Percentiles rank a stretch among this genome's conserved stretches.
phyloP scores from a whole-genome alignment of 768 basidiomycete genomes.

The Leccinum longicurvipes region DNA sequence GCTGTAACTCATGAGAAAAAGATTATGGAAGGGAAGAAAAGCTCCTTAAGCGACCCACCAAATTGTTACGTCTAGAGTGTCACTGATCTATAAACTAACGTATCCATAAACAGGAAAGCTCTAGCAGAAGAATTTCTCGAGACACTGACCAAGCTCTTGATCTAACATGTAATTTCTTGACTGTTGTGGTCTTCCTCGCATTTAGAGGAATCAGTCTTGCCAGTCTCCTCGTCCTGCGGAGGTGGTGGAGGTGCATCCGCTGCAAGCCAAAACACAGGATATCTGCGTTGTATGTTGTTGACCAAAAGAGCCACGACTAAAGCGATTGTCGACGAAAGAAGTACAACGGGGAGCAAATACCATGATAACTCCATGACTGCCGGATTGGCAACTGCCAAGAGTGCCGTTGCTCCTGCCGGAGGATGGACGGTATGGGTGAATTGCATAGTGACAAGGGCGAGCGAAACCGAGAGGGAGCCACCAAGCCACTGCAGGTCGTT shows the following conservation, averaged over 20 bases:
- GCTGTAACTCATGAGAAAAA: conserved; percentile 1
- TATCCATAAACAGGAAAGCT: conserved; percentile 5
- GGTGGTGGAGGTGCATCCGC: not conserved
- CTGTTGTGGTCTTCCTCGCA: not conserved
- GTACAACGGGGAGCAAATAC: conserved; percentile 52
- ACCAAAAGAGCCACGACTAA: conserved; percentile 44
- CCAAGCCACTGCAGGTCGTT: conserved; percentile 43
- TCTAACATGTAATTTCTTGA: not conserved
- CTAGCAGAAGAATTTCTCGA: not conserved
- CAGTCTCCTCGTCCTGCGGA: not conserved
- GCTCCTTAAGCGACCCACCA: not conserved
- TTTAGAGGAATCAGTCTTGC: not conserved
- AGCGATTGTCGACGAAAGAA: conserved; percentile 45
- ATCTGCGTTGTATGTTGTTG: conserved; percentile 52
- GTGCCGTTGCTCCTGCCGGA: conserved; percentile 55
- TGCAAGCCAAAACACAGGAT: conserved; percentile 43
- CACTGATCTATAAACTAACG: not conserved
- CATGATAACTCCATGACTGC: conserved; percentile 43
- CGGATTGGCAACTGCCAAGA: conserved; percentile 45
- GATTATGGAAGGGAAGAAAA: not conserved
- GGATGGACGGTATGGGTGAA: conserved; percentile 52
- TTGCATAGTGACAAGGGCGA: conserved; percentile 48
- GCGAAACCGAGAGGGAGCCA: conserved; percentile 38
- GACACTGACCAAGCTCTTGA: conserved; percentile 7
- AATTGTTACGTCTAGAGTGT: not conserved